phyloP scores from a whole-genome alignment of 148 eudicot genomes.

The Rhododendron mucronatum region DNA sequence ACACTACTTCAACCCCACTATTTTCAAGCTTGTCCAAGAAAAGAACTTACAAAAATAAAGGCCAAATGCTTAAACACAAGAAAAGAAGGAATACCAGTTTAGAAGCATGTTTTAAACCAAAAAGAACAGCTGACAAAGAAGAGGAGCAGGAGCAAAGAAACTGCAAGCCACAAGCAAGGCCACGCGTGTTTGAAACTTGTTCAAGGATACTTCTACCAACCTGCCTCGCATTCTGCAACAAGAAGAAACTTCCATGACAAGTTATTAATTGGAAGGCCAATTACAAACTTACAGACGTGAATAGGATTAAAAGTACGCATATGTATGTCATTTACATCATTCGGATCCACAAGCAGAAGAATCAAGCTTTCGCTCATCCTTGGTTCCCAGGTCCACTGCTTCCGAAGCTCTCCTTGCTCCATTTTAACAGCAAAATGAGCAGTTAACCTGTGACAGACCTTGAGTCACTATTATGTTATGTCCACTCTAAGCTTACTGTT shows the following conservation, averaged over 20 bases:
- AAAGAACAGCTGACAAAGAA: slow-evolving; percentile 53
- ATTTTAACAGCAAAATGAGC: slow-evolving; percentile 55
- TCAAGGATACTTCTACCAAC: slow-evolving; percentile 77
- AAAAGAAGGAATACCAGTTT: slow-evolving; percentile 56
- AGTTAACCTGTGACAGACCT: slow-evolving; percentile 53
- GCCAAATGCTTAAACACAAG: not conserved
- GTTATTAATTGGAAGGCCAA: slow-evolving; percentile 6
- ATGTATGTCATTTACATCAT: slow-evolving; percentile 56
- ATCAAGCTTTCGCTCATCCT: slow-evolving; percentile 85
- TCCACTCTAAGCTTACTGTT: not conserved
- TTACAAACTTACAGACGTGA: not conserved
- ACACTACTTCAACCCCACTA: not conserved
- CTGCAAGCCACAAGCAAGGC: slow-evolving; percentile 78
- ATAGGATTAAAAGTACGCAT: not conserved
- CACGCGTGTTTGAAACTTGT: slow-evolving; percentile 65
- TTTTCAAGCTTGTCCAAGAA: slow-evolving; percentile 1
- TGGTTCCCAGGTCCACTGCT: slow-evolving; percentile 92
- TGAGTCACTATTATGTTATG: slow-evolving; percentile 6
- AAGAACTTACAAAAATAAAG: not conserved
- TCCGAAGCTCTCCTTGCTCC: slow-evolving; percentile 69
- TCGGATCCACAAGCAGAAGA: slow-evolving; percentile 88
- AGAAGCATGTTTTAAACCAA: slow-evolving; percentile 77
- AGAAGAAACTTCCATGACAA: slow-evolving; percentile 20
- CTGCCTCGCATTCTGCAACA: slow-evolving; percentile 79
- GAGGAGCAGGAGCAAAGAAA: slow-evolving; percentile 68